Percentiles rank a stretch among this genome's conserved stretches.
These are phyloP conservation scores for Pouteria glomerata DNA, from an alignment of 148 eudicot genomes.

Conservation along the genomic window DNA sequence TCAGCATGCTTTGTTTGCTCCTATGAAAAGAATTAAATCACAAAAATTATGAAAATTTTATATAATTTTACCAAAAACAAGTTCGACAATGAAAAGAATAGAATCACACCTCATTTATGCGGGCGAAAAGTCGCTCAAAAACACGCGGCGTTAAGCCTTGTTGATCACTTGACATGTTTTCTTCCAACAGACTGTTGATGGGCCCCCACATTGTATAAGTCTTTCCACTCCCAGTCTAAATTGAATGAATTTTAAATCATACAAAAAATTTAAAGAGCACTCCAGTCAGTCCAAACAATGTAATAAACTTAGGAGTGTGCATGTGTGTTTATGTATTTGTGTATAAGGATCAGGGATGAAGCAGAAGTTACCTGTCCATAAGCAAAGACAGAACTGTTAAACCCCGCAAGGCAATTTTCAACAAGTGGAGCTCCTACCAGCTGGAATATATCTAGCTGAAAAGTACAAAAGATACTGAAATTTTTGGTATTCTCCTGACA, in stretches of 20 bases:
- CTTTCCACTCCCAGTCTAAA: constrained; percentile 95
- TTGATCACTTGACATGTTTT: constrained; percentile 52
- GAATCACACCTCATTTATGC: constrained; percentile 66
- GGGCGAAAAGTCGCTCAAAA: constrained; percentile 66
- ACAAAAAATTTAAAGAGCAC: background rate
- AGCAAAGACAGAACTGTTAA: constrained; percentile 95
- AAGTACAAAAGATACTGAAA: constrained; percentile 6
- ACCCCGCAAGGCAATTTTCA: constrained; percentile 95
- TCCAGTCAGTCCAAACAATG: background rate
- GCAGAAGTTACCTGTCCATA: constrained; percentile 82
- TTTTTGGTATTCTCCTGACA: constrained; percentile 1
- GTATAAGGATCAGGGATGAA: background rate
- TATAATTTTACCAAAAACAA: background rate
- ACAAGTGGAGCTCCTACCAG: constrained; percentile 94
- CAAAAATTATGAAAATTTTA: background rate
- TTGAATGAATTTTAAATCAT: background rate
- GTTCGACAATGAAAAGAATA: background rate
- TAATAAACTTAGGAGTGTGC: background rate
- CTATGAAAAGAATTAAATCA: constrained; percentile 29
- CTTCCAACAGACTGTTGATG: constrained; percentile 76
- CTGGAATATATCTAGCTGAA: constrained; percentile 83
- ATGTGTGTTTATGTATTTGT: no score
- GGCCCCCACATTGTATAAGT: constrained; percentile 99
- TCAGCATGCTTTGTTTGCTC: constrained; percentile 83
- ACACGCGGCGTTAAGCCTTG: constrained; percentile 95